phyloP scores from a whole-genome alignment of 2,329 filamentous ascomycete species.

The Trichoderma sp. region DNA sequence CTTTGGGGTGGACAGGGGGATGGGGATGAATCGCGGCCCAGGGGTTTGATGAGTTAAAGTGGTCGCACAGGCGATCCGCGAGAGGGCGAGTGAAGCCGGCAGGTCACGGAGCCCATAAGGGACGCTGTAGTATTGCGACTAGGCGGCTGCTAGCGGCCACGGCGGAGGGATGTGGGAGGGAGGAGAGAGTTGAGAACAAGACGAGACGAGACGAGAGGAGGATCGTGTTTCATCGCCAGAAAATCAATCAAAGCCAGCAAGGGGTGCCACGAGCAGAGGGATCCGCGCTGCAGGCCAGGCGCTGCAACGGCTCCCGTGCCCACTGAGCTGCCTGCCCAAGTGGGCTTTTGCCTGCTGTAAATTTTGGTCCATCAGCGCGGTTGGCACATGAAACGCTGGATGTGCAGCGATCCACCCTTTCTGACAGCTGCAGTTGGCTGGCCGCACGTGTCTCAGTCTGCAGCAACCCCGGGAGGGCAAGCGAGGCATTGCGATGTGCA shows the following conservation, averaged over 20 bases:
- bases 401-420: background rate
- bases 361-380: background rate
- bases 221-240: slow-evolving; percentile 1
- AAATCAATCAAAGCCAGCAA: slow-evolving; percentile 1
- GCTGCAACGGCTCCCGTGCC: slow-evolving; percentile 6
- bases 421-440: slow-evolving; percentile 16
- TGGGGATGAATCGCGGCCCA: slow-evolving; percentile 7
- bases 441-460: slow-evolving; percentile 25
- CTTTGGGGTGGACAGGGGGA: slow-evolving; percentile 15
- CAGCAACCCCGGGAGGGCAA: slow-evolving; percentile 12
- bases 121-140: background rate
- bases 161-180: background rate
- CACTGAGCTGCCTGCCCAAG: slow-evolving; percentile 19
- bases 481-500: slow-evolving; percentile 6
- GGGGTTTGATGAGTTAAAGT: background rate
- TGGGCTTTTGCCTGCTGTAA: slow-evolving; percentile 7
- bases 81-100: background rate
- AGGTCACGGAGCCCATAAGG: background rate
- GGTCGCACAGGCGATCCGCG: background rate
- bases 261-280: slow-evolving; percentile 22
- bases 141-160: background rate
- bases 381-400: slow-evolving; percentile 17
- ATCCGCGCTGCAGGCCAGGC: slow-evolving; percentile 15
- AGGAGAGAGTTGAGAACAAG: background rate
- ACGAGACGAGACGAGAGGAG: background rate